Conservation (phyloP, 108 stramenopile species). For the Cyclostephanos tholiformis region DNA sequence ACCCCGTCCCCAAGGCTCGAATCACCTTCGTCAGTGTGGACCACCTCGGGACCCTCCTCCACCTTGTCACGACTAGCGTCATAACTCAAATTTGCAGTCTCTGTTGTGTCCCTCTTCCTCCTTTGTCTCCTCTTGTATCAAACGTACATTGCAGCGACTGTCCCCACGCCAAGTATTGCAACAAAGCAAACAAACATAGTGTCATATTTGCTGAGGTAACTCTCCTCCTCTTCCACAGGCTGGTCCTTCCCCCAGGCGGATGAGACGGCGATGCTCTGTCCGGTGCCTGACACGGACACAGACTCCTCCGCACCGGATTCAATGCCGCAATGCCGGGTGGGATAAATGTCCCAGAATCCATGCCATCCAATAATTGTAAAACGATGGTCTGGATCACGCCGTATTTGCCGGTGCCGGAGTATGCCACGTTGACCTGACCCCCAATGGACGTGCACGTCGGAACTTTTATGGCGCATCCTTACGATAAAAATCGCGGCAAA, state of each 20-base stretch:
- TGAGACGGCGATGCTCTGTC: constrained; percentile 7
- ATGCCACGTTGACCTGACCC: constrained; percentile 32
- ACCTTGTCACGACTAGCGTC: not conserved
- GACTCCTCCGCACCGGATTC: constrained; percentile 2
- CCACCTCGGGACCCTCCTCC: not conserved
- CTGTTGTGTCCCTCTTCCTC: not conserved
- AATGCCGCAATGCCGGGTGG: constrained; percentile 21
- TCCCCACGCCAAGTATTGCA: constrained; percentile 29
- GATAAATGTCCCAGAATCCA: constrained; percentile 31
- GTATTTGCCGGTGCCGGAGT: constrained; percentile 43
- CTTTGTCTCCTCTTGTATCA: constrained; percentile 17
- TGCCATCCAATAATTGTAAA: constrained; percentile 12
- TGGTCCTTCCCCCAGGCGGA: constrained; percentile 23
- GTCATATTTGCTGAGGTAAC: constrained; percentile 31
- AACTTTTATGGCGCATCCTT: constrained; percentile 25
- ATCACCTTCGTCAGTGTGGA: not conserved
- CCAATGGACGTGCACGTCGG: constrained; percentile 32
- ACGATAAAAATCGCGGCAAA: not conserved
- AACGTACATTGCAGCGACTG: constrained; percentile 16
- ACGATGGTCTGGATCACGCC: constrained; percentile 21
- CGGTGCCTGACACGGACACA: not conserved
- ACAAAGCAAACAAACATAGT: constrained; percentile 37
- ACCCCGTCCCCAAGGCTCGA: not conserved
- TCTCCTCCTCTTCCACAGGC: constrained; percentile 14
- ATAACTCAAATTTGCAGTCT: not conserved